Base-by-base conservation (phyloP, 257 asterid genomes). In the Primulina eburnea region DNA sequence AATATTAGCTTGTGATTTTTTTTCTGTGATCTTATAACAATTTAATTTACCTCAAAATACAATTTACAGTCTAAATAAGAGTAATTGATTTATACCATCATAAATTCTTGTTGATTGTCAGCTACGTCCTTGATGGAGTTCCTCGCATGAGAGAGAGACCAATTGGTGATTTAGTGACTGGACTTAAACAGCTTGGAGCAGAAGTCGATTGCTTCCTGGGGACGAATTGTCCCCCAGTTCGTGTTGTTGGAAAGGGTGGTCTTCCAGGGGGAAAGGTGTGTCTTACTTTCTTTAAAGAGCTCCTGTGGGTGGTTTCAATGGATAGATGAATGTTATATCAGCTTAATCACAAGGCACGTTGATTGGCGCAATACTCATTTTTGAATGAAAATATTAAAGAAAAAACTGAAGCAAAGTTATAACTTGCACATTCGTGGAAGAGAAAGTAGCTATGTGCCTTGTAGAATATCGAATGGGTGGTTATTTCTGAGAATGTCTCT, bases 121-220 rank as follows among this genome's bases (percentile, higher is more conserved):
- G 99, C 61, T 94, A 89, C 71, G 96, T 94, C 57, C 97, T 94
- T 71, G 99, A 94, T 67, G 99, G 99, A 55, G 96, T 94, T 83
- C 97, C 97, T 47, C 91, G 99, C 71, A 94, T 94, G 99, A 88
- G 99, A 79, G 99, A 94, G 91, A 88, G 99, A 69, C 99, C 99
- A 32, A 94, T 94, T 71, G 96, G 97, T 24, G 97, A 94, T 83
- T 50, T 94, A 80, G 99, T 94, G 56, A 67, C 83, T 63, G 99
- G 99, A 62, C 96, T 94, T 73, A 82, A 89, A 88, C 99, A 94
- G 90, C 97, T 94, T 65, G 99, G 99, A 35, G 97, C 95, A 17
- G 93, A 91, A 30, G 86, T 87, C 66, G 97, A 88, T 77, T 90
- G 98, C 75, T 86, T 60, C 77, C 83, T 90, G 18, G 98, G 99